Evolutionary conservation across 2,329 filamentous ascomycete genomes (phyloP).

Genomic region (Acephala macrosclerotiorum): DNA sequence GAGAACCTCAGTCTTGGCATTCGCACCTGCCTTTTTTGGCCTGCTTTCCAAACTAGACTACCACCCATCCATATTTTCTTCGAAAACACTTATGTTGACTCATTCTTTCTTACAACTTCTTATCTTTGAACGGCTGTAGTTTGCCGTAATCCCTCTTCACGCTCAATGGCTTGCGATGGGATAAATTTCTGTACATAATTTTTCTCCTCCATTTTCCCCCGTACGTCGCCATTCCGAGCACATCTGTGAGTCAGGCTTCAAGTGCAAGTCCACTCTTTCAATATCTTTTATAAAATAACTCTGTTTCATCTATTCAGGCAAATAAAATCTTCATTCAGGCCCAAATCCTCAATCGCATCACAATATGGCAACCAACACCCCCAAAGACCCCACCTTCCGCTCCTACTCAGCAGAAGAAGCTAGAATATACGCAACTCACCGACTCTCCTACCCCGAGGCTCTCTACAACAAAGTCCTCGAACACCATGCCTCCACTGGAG

Average conservation of each 20-base stretch:
- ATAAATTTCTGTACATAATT: not conserved
- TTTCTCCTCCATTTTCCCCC: not conserved
- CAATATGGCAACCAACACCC: conserved; percentile 7
- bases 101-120: not conserved
- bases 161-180: not conserved
- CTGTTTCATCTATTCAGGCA: not conserved
- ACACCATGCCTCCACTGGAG: conserved; percentile 36
- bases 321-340: not conserved
- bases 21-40: conserved; percentile 2
- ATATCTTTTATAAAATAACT: conserved; percentile 2
- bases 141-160: not conserved
- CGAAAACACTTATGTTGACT: not conserved
- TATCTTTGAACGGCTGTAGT: not conserved
- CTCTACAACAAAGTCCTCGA: conserved; percentile 36
- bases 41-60: not conserved
- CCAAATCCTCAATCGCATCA: not conserved
- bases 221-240: not conserved
- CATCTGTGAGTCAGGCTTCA: not conserved
- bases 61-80: not conserved
- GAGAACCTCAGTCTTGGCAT: conserved; percentile 3
- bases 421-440: conserved; percentile 37
- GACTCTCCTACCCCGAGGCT: conserved; percentile 30
- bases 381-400: conserved; percentile 40
- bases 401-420: conserved; percentile 39
- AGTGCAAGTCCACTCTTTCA: not conserved